These are phyloP conservation scores for Plectosphaerella plurivora DNA, from an alignment of 2,329 filamentous ascomycete species.

Conservation along the genomic window DNA sequence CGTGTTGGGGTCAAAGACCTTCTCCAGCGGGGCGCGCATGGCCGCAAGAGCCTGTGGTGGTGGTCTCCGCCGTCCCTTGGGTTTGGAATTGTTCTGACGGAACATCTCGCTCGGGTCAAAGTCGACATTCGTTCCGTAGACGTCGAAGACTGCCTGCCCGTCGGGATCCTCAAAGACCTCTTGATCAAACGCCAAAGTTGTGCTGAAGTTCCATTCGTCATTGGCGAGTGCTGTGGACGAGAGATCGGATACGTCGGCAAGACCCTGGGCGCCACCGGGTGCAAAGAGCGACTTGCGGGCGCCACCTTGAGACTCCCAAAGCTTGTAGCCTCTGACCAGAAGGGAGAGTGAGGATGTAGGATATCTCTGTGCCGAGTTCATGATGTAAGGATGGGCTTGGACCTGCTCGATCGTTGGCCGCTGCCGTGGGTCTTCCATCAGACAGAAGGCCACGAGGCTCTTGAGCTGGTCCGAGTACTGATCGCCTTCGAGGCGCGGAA, in stretches of 20 bases:
- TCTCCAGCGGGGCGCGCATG: conserved; percentile 56
- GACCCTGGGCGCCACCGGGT: conserved; percentile 51
- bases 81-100: conserved; percentile 39
- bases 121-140: conserved; percentile 55
- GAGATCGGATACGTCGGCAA: conserved; percentile 28
- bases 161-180: conserved; percentile 48
- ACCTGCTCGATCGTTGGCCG: conserved; percentile 68
- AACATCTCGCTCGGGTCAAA: conserved; percentile 45
- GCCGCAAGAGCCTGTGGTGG: conserved; percentile 55
- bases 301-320: conserved; percentile 73
- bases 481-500: conserved; percentile 66
- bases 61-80: conserved; percentile 47
- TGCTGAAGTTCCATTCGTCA: conserved; percentile 66
- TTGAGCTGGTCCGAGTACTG: conserved; percentile 66
- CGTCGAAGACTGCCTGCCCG: conserved; percentile 55
- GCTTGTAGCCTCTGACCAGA: conserved; percentile 66
- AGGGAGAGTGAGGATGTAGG: conserved; percentile 60
- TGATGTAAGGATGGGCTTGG: conserved; percentile 65
- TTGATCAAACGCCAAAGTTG: conserved; percentile 60
- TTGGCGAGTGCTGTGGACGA: conserved; percentile 40
- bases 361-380: conserved; percentile 56
- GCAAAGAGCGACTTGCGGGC: conserved; percentile 62
- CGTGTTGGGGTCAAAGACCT: conserved; percentile 63
- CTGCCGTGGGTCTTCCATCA: conserved; percentile 63
- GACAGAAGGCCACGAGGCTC: conserved; percentile 67